A percentile compares a stretch with the other conserved stretches of the same genome.
Conservation (phyloP, 305 asterid genomes). For the Rubia tinctorum region DNA sequence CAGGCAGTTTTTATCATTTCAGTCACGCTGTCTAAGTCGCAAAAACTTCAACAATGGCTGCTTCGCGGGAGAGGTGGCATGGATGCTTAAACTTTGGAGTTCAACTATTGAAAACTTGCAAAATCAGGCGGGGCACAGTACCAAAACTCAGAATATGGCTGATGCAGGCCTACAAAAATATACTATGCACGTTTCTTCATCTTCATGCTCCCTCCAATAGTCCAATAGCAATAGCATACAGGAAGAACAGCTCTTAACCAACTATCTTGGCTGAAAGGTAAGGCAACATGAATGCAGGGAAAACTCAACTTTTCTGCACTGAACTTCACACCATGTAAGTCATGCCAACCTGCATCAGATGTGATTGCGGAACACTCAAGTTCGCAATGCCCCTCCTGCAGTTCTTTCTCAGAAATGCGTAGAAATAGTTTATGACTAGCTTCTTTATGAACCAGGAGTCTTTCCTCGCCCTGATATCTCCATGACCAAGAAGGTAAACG, state of each 20-base stretch:
- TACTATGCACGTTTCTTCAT: background rate
- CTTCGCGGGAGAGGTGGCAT: background rate
- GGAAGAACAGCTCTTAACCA: slow-evolving; percentile 20
- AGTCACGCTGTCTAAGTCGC: too few species aligned
- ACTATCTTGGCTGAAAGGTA: slow-evolving; percentile 1
- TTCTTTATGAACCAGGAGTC: slow-evolving; percentile 97
- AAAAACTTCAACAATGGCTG: background rate
- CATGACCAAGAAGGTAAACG: slow-evolving; percentile 97
- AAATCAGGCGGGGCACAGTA: background rate
- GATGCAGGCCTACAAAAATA: background rate
- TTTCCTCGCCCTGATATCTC: slow-evolving; percentile 92
- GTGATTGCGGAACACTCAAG: slow-evolving; percentile 89
- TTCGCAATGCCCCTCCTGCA: slow-evolving; percentile 92
- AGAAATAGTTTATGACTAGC: slow-evolving; percentile 87
- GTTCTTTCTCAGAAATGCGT: slow-evolving; percentile 90
- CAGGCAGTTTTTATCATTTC: background rate
- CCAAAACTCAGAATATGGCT: background rate
- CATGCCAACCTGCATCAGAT: slow-evolving; percentile 95
- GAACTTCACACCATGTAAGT: slow-evolving; percentile 85
- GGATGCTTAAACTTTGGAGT: background rate
- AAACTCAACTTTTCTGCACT: slow-evolving; percentile 3
- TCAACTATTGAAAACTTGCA: slow-evolving; percentile 26
- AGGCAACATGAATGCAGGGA: slow-evolving; percentile 2
- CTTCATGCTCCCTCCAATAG: slow-evolving; percentile 1
- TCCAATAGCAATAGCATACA: slow-evolving; percentile 17